Conservation (phyloP, 2,329 filamentous ascomycete genomes). For the Fonsecaea nubica region DNA sequence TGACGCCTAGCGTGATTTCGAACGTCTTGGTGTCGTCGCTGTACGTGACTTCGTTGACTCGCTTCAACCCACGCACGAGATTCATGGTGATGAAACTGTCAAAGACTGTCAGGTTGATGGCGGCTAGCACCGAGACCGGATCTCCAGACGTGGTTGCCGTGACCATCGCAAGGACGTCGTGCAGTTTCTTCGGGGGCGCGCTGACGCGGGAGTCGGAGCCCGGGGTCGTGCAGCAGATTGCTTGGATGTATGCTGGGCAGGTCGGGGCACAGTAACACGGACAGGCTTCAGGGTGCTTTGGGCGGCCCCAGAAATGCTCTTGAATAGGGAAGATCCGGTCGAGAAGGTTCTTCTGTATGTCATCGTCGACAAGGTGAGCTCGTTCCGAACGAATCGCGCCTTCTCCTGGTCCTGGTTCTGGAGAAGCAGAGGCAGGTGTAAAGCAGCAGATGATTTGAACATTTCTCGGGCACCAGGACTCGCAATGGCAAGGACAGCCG, state of each 20-base stretch:
- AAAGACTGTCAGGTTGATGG: constrained; percentile 27
- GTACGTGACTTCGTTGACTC: constrained; percentile 22
- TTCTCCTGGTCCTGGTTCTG: constrained; percentile 1
- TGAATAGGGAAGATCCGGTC: constrained; percentile 7
- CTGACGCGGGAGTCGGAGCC: constrained; percentile 7
- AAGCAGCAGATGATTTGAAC: constrained; percentile 27
- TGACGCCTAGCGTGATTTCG: constrained; percentile 87
- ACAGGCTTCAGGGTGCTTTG: constrained; percentile 11
- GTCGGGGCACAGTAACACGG: constrained; percentile 24
- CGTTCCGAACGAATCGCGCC: too few species aligned
- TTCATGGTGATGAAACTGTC: constrained; percentile 34
- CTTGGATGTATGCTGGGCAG: constrained; percentile 29
- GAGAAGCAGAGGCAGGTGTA: neutral
- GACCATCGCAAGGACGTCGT: constrained; percentile 23
- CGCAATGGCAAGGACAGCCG: constrained; percentile 29
- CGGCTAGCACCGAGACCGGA: constrained; percentile 26
- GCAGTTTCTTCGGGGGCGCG: neutral
- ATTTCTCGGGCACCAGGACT: constrained; percentile 13
- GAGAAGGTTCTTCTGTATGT: constrained; percentile 6
- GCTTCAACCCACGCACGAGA: constrained; percentile 26
- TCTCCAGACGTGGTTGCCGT: constrained; percentile 16
- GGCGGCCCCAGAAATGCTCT: neutral
- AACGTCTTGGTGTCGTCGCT: constrained; percentile 69
- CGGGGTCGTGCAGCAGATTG: constrained; percentile 30
- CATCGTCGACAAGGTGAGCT: neutral